phyloP scores from a whole-genome alignment of 2,329 filamentous ascomycete genomes.

The Penicillium sp. region DNA sequence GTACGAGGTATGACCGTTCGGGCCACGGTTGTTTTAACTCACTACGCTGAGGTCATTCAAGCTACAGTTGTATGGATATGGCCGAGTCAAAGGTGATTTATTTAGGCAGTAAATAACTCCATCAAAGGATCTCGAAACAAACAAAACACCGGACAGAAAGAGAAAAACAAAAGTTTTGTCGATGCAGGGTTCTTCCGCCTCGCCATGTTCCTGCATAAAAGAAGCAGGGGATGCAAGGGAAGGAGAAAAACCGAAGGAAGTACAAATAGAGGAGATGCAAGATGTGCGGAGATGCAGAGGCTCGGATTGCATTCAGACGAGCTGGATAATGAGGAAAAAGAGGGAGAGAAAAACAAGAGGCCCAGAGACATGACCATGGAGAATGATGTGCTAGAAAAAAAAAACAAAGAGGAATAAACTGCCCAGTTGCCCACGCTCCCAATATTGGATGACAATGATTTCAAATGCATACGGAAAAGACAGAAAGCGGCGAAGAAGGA shows the following conservation, averaged over 20 bases:
- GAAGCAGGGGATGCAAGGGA: neutral
- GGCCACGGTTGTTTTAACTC: no score
- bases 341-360: conserved; percentile 22
- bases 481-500: conserved; percentile 10
- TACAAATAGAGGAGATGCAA: conserved; percentile 12
- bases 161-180: neutral
- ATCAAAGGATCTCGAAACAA: neutral
- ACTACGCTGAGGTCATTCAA: no score
- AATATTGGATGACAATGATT: conserved; percentile 35
- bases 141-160: neutral
- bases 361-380: conserved; percentile 31
- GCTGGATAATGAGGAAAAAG: conserved; percentile 14
- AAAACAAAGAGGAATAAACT: conserved; percentile 14
- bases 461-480: conserved; percentile 30
- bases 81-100: conserved; percentile 1
- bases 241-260: neutral
- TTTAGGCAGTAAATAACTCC: conserved; percentile 1
- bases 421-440: conserved; percentile 31
- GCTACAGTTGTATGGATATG: no score
- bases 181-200: neutral
- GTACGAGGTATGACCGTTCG: no score
- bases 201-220: neutral
- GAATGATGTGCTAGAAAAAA: conserved; percentile 34
- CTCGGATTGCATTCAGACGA: conserved; percentile 22
- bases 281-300: conserved; percentile 13